Base-by-base conservation (phyloP, 2,329 filamentous ascomycete species). In the Colletotrichum higginsianum region DNA sequence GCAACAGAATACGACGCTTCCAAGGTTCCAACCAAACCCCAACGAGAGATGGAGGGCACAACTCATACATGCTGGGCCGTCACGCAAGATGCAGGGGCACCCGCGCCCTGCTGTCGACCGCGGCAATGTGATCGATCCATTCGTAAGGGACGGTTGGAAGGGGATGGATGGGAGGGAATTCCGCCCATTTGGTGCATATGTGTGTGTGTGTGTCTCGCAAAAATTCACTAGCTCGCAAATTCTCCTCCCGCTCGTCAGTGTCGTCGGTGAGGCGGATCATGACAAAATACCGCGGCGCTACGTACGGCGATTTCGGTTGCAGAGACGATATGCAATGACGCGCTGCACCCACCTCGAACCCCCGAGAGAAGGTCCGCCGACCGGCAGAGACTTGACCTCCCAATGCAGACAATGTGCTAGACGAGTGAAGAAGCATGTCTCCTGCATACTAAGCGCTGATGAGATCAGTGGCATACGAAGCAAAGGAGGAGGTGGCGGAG, bases 61-160 rank as follows among this genome's bases (percentile, higher is more conserved):
- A 63, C 44, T 44, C 42, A 23, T 57, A 4, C 38, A 16, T 57
- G 44, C 35, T 46, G 42, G 23, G 15, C 30, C 16, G 30, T 46
- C 44, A 30, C 57, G 44, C 63, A 49, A 21, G 50, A 67, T 18
- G 56, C 67, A 71, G 65, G 64, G 64, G 65, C 67, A 68, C 23
- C 42, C 61, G 58, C 44, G 21, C 62, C 26, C n/a, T 61, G 12
- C 44, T 35, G 42, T 35, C n/a, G 42, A 46, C 42, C 23, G 23
- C 21, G 46, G n/a, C 12, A 49, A 13, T 21, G 35, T 44, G 53
- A 44, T 40, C 55, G 47, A 21, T 2, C 7, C 15, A 42, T 40
- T 66, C n/a, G 55, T 21, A 55, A 61, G 53, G 46, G 47, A 66
- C 53, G 40, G 35, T n/a, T 52, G 30, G 38, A 18, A 15, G 57